Conservation (phyloP, 345 rosid species). For the Excoecaria agallocha region DNA sequence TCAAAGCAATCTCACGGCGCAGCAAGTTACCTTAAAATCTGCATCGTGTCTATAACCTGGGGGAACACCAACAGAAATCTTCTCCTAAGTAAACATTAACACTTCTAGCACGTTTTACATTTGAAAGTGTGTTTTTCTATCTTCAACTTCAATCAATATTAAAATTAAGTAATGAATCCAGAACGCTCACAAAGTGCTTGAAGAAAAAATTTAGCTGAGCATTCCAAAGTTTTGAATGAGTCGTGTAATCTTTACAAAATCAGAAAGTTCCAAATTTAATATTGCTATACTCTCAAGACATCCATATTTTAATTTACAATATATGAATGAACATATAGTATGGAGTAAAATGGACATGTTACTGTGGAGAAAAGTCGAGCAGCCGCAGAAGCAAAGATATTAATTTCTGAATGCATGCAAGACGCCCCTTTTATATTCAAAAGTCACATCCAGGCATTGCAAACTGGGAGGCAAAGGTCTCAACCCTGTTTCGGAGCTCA, state of each 20-base stretch:
- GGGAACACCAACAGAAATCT: not conserved
- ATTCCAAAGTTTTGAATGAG: not conserved
- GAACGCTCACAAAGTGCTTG: not conserved
- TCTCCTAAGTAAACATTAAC: not conserved
- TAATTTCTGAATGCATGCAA: slow-evolving; percentile 1
- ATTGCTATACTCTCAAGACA: not conserved
- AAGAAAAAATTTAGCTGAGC: not conserved
- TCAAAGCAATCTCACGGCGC: not conserved
- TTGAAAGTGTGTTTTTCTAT: not conserved
- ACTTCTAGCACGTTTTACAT: not conserved
- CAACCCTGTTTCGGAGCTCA: slow-evolving; percentile 74
- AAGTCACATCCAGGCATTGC: slow-evolving; percentile 80
- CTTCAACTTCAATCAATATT: too few species aligned
- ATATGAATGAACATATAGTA: not conserved
- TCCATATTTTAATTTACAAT: slow-evolving; percentile 20
- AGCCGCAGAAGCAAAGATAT: slow-evolving; percentile 16
- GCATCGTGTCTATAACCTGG: not conserved
- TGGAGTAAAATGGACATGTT: slow-evolving; percentile 1
- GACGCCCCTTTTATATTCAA: slow-evolving; percentile 32
- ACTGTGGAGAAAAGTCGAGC: slow-evolving; percentile 2
- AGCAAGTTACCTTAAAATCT: not conserved
- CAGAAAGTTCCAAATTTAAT: not conserved
- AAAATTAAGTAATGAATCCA: not conserved
- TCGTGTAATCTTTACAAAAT: slow-evolving; percentile 21
- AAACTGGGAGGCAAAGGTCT: slow-evolving; percentile 79